phyloP scores from a whole-genome alignment of 176 grass and related monocot genomes.

The Ensete glaucum region DNA sequence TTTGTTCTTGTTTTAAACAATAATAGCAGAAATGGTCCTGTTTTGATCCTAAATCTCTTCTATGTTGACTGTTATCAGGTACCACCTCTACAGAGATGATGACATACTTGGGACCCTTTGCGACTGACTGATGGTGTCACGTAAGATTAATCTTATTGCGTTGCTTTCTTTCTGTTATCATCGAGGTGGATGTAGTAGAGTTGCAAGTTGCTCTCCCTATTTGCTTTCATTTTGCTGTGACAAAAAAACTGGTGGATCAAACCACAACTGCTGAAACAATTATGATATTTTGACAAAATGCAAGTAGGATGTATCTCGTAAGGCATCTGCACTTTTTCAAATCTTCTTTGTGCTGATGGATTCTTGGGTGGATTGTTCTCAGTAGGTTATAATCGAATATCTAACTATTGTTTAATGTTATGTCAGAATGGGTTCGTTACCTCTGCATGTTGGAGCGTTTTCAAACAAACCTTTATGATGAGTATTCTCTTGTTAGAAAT shows the following conservation, averaged over 20 bases:
- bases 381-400: not conserved
- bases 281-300: not conserved
- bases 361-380: not conserved
- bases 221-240: not conserved
- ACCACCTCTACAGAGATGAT: not conserved
- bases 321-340: not conserved
- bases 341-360: not conserved
- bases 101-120: not conserved
- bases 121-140: not conserved
- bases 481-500: too few species aligned
- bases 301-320: not conserved
- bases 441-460: too few species aligned
- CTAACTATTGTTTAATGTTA: too few species aligned
- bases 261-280: not conserved
- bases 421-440: too few species aligned
- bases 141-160: not conserved
- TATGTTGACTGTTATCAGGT: not conserved
- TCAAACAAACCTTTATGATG: too few species aligned
- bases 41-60: too few species aligned
- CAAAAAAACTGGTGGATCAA: not conserved
- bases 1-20: too few species aligned
- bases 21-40: too few species aligned
- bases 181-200: not conserved
- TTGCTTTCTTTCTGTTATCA: not conserved
- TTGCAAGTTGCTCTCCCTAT: not conserved